A percentile compares a stretch with the other conserved stretches of the same genome.
phyloP scores from a whole-genome alignment of 2,329 filamentous ascomycete species.

The Aspergillus unguis region DNA sequence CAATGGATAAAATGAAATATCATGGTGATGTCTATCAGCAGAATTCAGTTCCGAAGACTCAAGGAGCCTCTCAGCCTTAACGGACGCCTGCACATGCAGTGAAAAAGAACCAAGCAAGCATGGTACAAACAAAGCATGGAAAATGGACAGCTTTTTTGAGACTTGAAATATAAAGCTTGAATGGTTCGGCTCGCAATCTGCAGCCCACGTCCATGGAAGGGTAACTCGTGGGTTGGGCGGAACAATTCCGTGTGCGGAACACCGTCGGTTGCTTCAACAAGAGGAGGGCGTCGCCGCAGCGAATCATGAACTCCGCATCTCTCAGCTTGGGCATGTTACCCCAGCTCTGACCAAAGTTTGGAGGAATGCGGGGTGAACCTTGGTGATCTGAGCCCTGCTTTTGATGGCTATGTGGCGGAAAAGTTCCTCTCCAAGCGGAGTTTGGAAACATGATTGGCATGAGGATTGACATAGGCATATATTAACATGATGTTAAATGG shows the following conservation, averaged over 20 bases:
- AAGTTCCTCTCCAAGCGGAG: conserved; percentile 19
- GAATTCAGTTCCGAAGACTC: too few relatives aligned
- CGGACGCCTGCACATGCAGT: too few relatives aligned
- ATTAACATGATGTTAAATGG: conserved; percentile 3
- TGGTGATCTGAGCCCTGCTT: background rate
- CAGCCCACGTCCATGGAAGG: background rate
- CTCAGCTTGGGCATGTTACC: conserved; percentile 7
- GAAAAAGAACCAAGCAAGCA: too few relatives aligned
- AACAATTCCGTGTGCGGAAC: conserved; percentile 26
- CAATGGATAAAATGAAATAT: too few relatives aligned
- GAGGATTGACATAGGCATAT: background rate
- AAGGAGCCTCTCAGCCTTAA: too few relatives aligned
- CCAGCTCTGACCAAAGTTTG: conserved; percentile 4
- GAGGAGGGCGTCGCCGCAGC: conserved; percentile 1
- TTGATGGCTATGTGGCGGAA: conserved; percentile 17
- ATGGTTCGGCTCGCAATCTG: too few relatives aligned
- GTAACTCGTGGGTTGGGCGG: conserved; percentile 12
- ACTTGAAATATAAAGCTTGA: too few relatives aligned
- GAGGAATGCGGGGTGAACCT: conserved; percentile 12
- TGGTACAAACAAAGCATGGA: too few relatives aligned
- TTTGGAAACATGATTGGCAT: background rate
- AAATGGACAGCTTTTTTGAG: background rate
- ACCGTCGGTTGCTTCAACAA: conserved; percentile 15
- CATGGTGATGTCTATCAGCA: too few relatives aligned
- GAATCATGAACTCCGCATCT: conserved; percentile 9